phyloP scores from a whole-genome alignment of 1,284 basidiomycete species.

The Rhodotorula sp. region DNA sequence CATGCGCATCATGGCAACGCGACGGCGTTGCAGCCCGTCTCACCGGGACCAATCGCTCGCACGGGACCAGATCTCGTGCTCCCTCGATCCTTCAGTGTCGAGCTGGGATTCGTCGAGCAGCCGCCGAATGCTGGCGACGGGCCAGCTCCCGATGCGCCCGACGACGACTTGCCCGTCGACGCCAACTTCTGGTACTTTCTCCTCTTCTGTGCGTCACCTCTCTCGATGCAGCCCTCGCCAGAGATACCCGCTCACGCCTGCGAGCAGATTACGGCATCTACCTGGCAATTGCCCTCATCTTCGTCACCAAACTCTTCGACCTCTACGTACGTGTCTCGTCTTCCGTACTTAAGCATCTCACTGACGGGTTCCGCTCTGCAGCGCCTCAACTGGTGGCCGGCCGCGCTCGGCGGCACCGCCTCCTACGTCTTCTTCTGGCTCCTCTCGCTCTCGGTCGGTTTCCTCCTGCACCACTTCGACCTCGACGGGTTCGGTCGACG shows the following conservation, averaged over 20 bases:
- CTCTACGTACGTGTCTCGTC: constrained; percentile 49
- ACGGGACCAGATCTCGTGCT: too few relatives aligned
- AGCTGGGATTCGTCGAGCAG: not conserved
- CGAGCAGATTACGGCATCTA: constrained; percentile 50
- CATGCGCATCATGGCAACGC: not conserved
- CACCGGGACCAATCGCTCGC: not conserved
- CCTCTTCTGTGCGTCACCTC: constrained; percentile 48
- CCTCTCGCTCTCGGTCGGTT: constrained; percentile 54
- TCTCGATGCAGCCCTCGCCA: not conserved
- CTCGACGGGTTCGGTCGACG: constrained; percentile 48
- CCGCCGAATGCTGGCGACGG: not conserved
- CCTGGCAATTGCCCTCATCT: constrained; percentile 56
- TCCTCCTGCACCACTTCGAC: constrained; percentile 55
- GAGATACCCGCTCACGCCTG: not conserved
- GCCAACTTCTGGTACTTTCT: constrained; percentile 58
- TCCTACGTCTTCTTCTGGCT: constrained; percentile 59
- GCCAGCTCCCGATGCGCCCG: not conserved
- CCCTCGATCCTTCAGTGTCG: not conserved
- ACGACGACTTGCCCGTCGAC: constrained; percentile 50
- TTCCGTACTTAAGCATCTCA: constrained; percentile 24
- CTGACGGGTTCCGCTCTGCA: not conserved
- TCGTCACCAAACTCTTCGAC: constrained; percentile 61
- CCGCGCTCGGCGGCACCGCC: constrained; percentile 55
- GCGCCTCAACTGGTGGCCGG: constrained; percentile 54
- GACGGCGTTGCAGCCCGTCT: not conserved